Conservation (phyloP, 345 rosid genomes). For the Eucalyptus melliodora region DNA sequence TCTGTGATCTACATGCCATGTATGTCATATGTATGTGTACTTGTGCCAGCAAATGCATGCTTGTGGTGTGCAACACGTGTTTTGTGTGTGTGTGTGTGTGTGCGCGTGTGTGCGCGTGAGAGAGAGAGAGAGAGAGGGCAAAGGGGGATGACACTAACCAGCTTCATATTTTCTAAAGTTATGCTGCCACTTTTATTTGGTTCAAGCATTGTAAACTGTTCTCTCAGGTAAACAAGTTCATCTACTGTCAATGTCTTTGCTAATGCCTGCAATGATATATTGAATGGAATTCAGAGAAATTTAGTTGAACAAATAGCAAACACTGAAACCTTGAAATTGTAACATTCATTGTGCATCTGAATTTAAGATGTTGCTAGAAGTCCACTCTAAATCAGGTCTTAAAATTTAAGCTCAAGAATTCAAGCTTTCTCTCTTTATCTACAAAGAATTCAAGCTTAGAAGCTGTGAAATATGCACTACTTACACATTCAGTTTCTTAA, state of each 20-base stretch:
- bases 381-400: not conserved
- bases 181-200: constrained; percentile 62
- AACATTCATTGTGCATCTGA: not conserved
- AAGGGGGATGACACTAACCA: constrained; percentile 22
- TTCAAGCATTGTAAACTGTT: constrained; percentile 64
- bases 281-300: not conserved
- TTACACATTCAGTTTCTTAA: not conserved
- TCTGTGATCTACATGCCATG: not conserved
- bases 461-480: not conserved
- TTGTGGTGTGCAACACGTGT: not conserved
- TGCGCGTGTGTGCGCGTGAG: rapidly evolving
- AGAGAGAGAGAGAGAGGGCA: not conserved
- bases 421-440: not conserved
- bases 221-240: constrained; percentile 52
- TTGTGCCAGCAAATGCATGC: not conserved
- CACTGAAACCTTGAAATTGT: not conserved
- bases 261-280: constrained; percentile 46
- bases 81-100: no score
- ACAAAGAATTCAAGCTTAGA: not conserved
- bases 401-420: not conserved
- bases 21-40: not conserved
- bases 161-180: constrained; percentile 52
- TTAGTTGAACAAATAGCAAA: not conserved
- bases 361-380: not conserved
- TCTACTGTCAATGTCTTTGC: constrained; percentile 66